A percentile compares a stretch with the other conserved stretches of the same genome.
Evolutionary conservation across 805 yeast species (phyloP).

Genomic region (Torulaspora microellipsoides): DNA sequence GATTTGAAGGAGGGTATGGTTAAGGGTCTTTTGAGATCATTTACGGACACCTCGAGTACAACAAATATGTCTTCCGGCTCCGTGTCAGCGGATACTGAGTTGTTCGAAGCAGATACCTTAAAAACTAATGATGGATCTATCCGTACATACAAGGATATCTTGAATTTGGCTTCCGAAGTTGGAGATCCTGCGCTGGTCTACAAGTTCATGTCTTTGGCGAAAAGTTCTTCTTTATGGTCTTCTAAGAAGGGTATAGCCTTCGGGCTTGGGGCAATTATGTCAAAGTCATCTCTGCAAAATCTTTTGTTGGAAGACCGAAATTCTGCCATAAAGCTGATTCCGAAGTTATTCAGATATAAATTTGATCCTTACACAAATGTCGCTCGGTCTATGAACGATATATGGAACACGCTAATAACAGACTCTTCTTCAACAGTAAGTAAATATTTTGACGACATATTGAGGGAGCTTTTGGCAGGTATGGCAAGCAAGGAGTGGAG

Average conservation of each 20-base stretch:
- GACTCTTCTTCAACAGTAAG: constrained; percentile 52
- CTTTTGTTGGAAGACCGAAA: constrained; percentile 50
- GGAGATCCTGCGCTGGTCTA: constrained; percentile 94
- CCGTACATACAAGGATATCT: constrained; percentile 85
- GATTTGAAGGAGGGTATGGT: constrained; percentile 70
- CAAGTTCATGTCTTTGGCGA: constrained; percentile 88
- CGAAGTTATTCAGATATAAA: constrained; percentile 76
- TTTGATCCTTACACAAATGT: constrained; percentile 81
- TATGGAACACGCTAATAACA: constrained; percentile 70
- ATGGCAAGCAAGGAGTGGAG: constrained; percentile 91
- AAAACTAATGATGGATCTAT: constrained; percentile 81
- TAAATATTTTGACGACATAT: constrained; percentile 52
- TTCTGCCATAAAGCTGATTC: constrained; percentile 60
- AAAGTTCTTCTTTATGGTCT: constrained; percentile 84
- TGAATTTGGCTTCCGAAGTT: constrained; percentile 84
- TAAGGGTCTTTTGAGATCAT: constrained; percentile 65
- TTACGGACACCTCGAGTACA: constrained; percentile 57
- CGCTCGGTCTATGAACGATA: constrained; percentile 76
- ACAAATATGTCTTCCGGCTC: constrained; percentile 54
- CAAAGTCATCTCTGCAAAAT: constrained; percentile 68
- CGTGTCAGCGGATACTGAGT: constrained; percentile 70
- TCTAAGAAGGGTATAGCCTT: constrained; percentile 92
- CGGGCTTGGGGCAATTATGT: constrained; percentile 80
- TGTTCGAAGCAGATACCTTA: constrained; percentile 78
- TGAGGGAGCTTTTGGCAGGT: constrained; percentile 57